These are phyloP conservation scores for Fraxinus baroniana DNA, from an alignment of 305 asterid genomes.

Conservation along the genomic window DNA sequence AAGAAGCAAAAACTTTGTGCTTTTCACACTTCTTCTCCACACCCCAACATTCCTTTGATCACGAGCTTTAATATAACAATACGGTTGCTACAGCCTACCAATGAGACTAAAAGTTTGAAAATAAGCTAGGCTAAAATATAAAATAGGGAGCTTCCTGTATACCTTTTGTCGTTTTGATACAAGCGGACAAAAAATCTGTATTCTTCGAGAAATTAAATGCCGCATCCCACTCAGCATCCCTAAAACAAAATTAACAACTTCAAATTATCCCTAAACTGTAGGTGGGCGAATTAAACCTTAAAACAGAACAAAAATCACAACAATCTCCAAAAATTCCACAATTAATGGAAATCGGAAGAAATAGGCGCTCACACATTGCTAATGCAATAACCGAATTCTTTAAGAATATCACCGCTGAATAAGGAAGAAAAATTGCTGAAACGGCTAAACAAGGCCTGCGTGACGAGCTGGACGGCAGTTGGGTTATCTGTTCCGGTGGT, in stretches of 20 bases:
- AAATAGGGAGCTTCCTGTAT: slow-evolving; percentile 19
- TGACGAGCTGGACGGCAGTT: slow-evolving; percentile 49
- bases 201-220: slow-evolving; percentile 70
- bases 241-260: slow-evolving; percentile 14
- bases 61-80: not conserved
- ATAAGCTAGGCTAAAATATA: not conserved
- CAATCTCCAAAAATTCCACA: not conserved
- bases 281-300: not conserved
- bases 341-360: slow-evolving; percentile 6
- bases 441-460: slow-evolving; percentile 48
- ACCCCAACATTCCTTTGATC: not conserved
- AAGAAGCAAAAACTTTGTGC: not conserved
- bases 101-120: not conserved
- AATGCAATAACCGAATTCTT: slow-evolving; percentile 63
- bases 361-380: slow-evolving; percentile 51
- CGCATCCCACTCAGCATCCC: slow-evolving; percentile 54
- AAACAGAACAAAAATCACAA: not conserved
- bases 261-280: not conserved
- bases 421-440: slow-evolving; percentile 59
- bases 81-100: not conserved
- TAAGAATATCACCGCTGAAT: slow-evolving; percentile 47
- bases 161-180: slow-evolving; percentile 49
- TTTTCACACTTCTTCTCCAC: slow-evolving; percentile 4
- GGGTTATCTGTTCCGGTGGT: slow-evolving; percentile 23
- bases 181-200: slow-evolving; percentile 49